Percentiles rank a stretch among this genome's conserved stretches.
Evolutionary conservation across 108 stramenopile genomes (phyloP).

Genomic region (Skeletonema menzelii): DNA sequence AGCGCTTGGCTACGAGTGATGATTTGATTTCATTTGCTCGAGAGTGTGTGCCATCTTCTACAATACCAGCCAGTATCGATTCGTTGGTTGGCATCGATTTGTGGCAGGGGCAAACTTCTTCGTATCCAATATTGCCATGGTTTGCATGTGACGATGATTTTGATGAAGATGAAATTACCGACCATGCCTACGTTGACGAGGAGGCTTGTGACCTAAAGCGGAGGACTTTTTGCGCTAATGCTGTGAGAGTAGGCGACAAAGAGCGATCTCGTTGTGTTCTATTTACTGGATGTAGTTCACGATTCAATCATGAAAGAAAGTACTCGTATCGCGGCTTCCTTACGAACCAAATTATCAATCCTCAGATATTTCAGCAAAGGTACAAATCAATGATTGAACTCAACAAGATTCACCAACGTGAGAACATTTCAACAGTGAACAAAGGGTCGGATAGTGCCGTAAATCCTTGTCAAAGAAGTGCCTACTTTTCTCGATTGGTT

Average conservation of each 20-base stretch:
- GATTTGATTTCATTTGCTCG: constrained; percentile 12
- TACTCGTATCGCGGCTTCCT: constrained; percentile 38
- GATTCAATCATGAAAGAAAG: neutral
- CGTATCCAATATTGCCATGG: constrained; percentile 33
- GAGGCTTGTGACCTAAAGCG: constrained; percentile 4
- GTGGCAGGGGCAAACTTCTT: constrained; percentile 3
- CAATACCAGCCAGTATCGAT: neutral
- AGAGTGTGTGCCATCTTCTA: constrained; percentile 1
- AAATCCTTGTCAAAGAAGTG: neutral
- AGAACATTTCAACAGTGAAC: neutral
- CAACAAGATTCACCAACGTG: constrained; percentile 10
- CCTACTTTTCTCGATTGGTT: constrained; percentile 5
- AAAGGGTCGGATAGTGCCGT: neutral
- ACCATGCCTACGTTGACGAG: neutral
- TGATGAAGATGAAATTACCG: neutral
- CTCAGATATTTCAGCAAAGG: constrained; percentile 14
- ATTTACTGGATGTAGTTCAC: constrained; percentile 28
- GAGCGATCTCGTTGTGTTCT: constrained; percentile 18
- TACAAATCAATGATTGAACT: constrained; percentile 29
- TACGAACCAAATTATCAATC: constrained; percentile 38
- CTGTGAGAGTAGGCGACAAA: constrained; percentile 1
- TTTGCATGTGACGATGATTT: constrained; percentile 9
- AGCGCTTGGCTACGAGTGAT: neutral
- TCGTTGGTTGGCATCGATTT: constrained; percentile 1
- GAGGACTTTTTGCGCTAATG: constrained; percentile 21